Evolutionary conservation across 2,329 filamentous ascomycete genomes (phyloP).

Genomic region (Teratosphaeria epicoccoides): DNA sequence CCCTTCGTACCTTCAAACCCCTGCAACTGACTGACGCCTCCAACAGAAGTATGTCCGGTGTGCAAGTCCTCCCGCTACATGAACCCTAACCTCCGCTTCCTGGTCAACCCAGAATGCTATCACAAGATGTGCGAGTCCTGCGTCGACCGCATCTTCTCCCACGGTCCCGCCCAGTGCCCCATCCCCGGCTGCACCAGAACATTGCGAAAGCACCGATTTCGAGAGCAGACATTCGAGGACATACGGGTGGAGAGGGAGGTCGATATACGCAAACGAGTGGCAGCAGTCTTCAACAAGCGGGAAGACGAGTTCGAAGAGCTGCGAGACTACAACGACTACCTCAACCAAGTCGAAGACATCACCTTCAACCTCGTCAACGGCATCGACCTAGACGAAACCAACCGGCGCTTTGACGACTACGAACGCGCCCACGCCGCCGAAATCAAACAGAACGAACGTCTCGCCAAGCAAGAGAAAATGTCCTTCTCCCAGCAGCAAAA

Average conservation of each 20-base stretch:
- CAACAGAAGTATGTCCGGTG: conserved; percentile 74
- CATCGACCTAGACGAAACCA: conserved; percentile 54
- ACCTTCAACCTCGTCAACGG: conserved; percentile 78
- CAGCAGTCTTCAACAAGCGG: conserved; percentile 66
- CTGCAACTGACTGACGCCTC: background rate
- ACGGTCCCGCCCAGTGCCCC: conserved; percentile 84
- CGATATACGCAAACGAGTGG: conserved; percentile 74
- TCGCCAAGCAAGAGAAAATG: conserved; percentile 38
- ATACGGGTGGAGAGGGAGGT: conserved; percentile 83
- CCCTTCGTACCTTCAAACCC: conserved; percentile 5
- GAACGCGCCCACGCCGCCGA: conserved; percentile 57
- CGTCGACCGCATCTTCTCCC: conserved; percentile 85
- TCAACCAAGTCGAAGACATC: conserved; percentile 82
- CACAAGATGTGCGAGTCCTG: conserved; percentile 98
- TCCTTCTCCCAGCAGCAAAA: conserved; percentile 38
- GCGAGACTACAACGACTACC: conserved; percentile 80
- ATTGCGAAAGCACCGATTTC: conserved; percentile 73
- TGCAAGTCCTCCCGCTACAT: conserved; percentile 96
- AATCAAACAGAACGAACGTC: conserved; percentile 42
- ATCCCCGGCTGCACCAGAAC: conserved; percentile 82
- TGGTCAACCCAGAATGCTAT: conserved; percentile 97
- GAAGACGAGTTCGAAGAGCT: conserved; percentile 87
- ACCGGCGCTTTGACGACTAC: conserved; percentile 54
- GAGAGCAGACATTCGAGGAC: conserved; percentile 81
- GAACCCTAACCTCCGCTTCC: conserved; percentile 85